Base-by-base conservation (phyloP, 1,284 basidiomycete genomes). In the Tilletia horrida region DNA sequence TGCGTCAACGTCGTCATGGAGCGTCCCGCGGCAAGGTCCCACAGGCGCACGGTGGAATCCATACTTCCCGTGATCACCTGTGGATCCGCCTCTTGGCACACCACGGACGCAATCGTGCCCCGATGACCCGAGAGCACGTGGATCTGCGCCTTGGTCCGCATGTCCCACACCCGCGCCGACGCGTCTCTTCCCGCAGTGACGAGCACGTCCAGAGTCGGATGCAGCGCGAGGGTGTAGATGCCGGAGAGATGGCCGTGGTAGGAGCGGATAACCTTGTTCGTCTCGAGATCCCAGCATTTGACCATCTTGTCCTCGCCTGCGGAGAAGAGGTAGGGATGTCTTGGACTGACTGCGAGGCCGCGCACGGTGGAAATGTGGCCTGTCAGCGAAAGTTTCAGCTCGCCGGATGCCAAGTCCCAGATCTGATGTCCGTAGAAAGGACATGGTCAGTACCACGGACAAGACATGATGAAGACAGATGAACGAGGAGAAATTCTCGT, bases 281-380 rank as follows among this genome's bases (percentile, higher is more conserved):
- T 90, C 84, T 99, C 96, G 65, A 99, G 84, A 81, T 99, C 95
- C 96, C 96, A 98, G 79, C 96, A 98, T 85, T 97, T 98, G 57
- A 99, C 94, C 92, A 96, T 91, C 87, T 97, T 97, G 84, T 99
- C 95, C 83, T 99, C 95, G 65, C 92, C 93, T 69, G 91, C 93
- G 7, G 93, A 96, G 82, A 99, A 99, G 29, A 99, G 84, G 83
- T 99, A 98, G 1, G 95, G 96, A 84, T 97, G 95, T 67, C 95
- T 85, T 8, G 90, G 85, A 1, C 92, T 94, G 23, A 98, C 91
- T 3, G 93, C 95, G 59, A 99, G 83, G 0, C 95, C 95, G 50
- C 96, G 87, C 25, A 99, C 93, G 1, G 95, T 96, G 35, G 92
- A 94, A 66, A 98, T 98, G 82, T 99, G 95, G 8, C 96, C 95